phyloP scores from a whole-genome alignment of 2,329 filamentous ascomycete genomes.

The Graphilbum fragrans region DNA sequence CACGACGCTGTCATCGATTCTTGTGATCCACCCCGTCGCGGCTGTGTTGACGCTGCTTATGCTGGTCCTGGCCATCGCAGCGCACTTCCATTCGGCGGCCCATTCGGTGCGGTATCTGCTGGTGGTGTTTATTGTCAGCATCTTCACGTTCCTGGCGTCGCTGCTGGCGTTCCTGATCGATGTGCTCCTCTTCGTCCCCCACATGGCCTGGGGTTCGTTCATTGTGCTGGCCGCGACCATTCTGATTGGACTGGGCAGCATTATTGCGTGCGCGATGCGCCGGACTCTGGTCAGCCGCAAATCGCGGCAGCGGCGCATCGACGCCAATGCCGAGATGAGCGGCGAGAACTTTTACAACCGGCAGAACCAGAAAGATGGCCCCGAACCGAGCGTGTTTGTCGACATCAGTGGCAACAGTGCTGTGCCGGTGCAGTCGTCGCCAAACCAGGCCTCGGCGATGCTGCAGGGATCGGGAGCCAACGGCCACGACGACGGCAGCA shows the following conservation, averaged over 20 bases:
- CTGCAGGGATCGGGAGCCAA: constrained; percentile 45
- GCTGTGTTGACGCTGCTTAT: constrained; percentile 77
- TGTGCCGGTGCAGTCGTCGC: too few relatives aligned
- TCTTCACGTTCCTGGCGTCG: constrained; percentile 73
- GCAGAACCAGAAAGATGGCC: constrained; percentile 36
- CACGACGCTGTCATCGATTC: constrained; percentile 66
- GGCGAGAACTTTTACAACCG: constrained; percentile 82
- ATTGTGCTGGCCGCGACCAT: constrained; percentile 84
- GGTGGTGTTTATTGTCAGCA: constrained; percentile 70
- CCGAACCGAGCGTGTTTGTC: constrained; percentile 4
- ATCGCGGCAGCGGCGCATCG: constrained; percentile 83
- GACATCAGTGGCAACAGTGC: not conserved
- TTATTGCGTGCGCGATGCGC: constrained; percentile 91
- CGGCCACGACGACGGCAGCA: constrained; percentile 44
- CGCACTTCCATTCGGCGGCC: constrained; percentile 77
- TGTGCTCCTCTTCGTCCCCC: constrained; percentile 86
- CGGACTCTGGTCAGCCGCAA: constrained; percentile 84
- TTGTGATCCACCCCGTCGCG: constrained; percentile 88
- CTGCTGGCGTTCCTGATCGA: constrained; percentile 82
- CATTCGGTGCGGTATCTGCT: constrained; percentile 87
- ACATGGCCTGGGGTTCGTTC: constrained; percentile 89
- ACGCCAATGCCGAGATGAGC: constrained; percentile 93
- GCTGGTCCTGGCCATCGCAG: constrained; percentile 64
- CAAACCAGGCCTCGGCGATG: constrained; percentile 23
- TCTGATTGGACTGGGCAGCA: constrained; percentile 65